Percentiles rank a stretch among this genome's conserved stretches.
These are phyloP conservation scores for Tetracladium marchalianum DNA, from an alignment of 495 filamentous ascomycete species.

Conservation along the genomic window DNA sequence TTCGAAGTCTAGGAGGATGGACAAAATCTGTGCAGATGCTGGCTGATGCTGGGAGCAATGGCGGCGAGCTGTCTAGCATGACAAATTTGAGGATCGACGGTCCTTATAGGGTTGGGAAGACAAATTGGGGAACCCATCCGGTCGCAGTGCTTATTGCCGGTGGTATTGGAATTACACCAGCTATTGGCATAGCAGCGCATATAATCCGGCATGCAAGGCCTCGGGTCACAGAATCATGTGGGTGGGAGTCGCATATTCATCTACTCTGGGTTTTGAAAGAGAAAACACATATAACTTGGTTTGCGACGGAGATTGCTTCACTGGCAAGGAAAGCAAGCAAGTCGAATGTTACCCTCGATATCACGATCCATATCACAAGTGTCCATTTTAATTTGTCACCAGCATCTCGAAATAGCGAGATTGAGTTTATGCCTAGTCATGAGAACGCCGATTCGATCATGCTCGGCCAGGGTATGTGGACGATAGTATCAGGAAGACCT, in stretches of 20 bases:
- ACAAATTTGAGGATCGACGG: slow-evolving; percentile 12
- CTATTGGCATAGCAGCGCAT: slow-evolving; percentile 14
- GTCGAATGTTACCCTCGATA: slow-evolving; percentile 7
- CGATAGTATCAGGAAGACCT: slow-evolving; percentile 7
- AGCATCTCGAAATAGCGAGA: neutral
- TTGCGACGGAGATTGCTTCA: slow-evolving; percentile 6
- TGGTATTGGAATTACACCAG: slow-evolving; percentile 18
- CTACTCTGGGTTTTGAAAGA: slow-evolving; percentile 13
- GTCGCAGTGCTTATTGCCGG: slow-evolving; percentile 11
- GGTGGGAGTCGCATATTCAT: slow-evolving; percentile 9
- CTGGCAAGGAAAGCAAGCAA: too few relatives aligned
- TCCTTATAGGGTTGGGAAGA: slow-evolving; percentile 9
- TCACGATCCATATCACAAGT: slow-evolving; percentile 9
- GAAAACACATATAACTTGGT: slow-evolving; percentile 3
- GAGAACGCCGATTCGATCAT: too few relatives aligned
- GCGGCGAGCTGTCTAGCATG: neutral
- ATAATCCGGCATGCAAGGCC: slow-evolving; percentile 8
- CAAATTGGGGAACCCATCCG: slow-evolving; percentile 8
- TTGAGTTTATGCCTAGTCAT: too few relatives aligned
- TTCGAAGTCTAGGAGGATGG: slow-evolving; percentile 13
- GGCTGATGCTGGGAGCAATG: neutral
- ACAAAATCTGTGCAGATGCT: slow-evolving; percentile 9
- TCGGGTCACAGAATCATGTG: neutral
- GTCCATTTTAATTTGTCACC: too few relatives aligned
- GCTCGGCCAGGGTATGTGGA: slow-evolving; percentile 6